A percentile compares a stretch with the other conserved stretches of the same genome.
phyloP scores from a whole-genome alignment of 306 rosid species.

The Vigna mungo region DNA sequence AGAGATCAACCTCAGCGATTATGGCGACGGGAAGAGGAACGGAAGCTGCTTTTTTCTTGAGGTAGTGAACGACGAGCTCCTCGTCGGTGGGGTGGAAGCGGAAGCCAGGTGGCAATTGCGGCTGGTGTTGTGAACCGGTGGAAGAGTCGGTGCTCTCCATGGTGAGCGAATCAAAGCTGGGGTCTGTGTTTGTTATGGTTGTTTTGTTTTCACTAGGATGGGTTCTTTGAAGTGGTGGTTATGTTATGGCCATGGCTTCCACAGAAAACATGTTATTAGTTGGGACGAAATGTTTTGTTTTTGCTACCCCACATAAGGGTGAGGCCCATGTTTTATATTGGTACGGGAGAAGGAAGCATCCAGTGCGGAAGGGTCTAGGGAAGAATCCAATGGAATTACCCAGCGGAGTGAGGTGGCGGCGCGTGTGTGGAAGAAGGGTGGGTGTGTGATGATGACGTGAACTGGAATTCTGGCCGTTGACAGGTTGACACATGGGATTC shows the following conservation, averaged over 20 bases:
- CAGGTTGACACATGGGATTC: slow-evolving; percentile 53
- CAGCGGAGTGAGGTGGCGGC: slow-evolving; percentile 22
- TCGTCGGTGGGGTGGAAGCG: slow-evolving; percentile 98
- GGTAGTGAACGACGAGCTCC: slow-evolving; percentile 94
- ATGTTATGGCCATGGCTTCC: slow-evolving; percentile 40
- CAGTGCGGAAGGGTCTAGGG: not conserved
- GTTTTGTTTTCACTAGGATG: not conserved
- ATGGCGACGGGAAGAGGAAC: slow-evolving; percentile 78
- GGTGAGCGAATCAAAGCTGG: not conserved
- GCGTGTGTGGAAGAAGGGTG: slow-evolving; percentile 46
- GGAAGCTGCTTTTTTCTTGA: slow-evolving; percentile 74
- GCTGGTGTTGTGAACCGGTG: slow-evolving; percentile 67
- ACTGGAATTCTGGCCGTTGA: slow-evolving; percentile 57
- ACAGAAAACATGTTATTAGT: slow-evolving; percentile 43
- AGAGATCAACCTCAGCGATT: slow-evolving; percentile 92
- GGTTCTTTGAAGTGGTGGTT: slow-evolving; percentile 30
- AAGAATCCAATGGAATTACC: accelerated
- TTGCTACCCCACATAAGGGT: slow-evolving; percentile 46
- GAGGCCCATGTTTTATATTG: slow-evolving; percentile 48
- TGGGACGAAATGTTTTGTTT: slow-evolving; percentile 31
- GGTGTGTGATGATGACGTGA: slow-evolving; percentile 62
- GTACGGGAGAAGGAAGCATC: slow-evolving; percentile 26
- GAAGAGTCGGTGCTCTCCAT: slow-evolving; percentile 96
- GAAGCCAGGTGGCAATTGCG: slow-evolving; percentile 89
- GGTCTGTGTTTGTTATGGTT: not conserved